Evolutionary conservation across 768 basidiomycete genomes (phyloP).

Genomic region (Hemileccinum impolitum): DNA sequence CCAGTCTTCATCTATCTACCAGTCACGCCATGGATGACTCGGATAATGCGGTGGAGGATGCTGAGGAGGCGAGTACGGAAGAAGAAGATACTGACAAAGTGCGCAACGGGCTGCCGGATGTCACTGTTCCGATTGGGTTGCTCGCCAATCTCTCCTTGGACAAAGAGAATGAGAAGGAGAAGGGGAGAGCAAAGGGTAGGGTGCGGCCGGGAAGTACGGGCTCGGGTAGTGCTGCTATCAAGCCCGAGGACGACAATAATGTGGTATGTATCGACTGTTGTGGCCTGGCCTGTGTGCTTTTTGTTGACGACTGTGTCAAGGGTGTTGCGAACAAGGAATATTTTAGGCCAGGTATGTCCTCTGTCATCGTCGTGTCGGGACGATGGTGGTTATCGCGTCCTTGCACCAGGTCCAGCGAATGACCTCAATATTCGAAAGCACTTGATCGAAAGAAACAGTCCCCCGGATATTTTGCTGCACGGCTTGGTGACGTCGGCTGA

Average conservation of each 20-base stretch:
- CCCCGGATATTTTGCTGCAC: conserved; percentile 79
- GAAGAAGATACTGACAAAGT: conserved; percentile 44
- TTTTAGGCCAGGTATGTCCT: conserved; percentile 64
- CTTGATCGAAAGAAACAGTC: conserved; percentile 73
- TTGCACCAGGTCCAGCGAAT: conserved; percentile 57
- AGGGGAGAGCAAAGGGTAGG: conserved; percentile 39
- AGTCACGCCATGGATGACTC: conserved; percentile 30
- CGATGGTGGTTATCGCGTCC: not conserved
- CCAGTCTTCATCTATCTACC: not conserved
- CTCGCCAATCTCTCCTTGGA: conserved; percentile 70
- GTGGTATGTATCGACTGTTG: conserved; percentile 42
- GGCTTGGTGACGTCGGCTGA: conserved; percentile 75
- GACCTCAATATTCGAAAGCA: conserved; percentile 66
- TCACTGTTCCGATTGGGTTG: conserved; percentile 70
- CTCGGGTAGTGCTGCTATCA: conserved; percentile 6
- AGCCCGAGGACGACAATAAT: conserved; percentile 58
- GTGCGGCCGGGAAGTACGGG: conserved; percentile 25
- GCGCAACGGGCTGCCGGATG: conserved; percentile 56
- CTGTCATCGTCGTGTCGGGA: not conserved
- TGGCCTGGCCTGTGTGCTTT: not conserved
- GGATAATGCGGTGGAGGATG: conserved; percentile 35
- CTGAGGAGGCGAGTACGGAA: conserved; percentile 31
- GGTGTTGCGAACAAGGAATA: conserved; percentile 80
- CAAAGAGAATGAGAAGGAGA: conserved; percentile 43
- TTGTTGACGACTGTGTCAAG: conserved; percentile 34